Base-by-base conservation (phyloP, 768 basidiomycete species). In the Lactarius quietus region DNA sequence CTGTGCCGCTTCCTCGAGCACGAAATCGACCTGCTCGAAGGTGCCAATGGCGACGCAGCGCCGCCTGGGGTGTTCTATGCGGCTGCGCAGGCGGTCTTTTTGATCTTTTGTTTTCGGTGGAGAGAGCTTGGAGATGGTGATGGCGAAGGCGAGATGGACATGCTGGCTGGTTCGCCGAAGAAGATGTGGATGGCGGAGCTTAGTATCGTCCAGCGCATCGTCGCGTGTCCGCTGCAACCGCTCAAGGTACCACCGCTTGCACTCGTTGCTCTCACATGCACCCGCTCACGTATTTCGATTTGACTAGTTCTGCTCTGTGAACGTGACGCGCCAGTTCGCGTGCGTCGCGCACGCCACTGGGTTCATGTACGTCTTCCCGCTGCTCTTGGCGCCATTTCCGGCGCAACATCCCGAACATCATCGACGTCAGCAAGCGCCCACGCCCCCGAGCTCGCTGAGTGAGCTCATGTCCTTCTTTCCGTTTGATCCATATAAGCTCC, bases 21-120 rank as follows among this genome's bases (percentile, higher is more conserved):
- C 2, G 91, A 94, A 71, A 74, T 98, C 23, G 90, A 93, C 54
- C 81, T 81, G n/a, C 81, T 88, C 45, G 81, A 80, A 15, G 9
- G 76, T 78, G 20, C 75, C 75, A 73, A 69, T 57, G 74, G 68
- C 56, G 72, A 71, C 41, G 76, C 77, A 56, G 73, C 76, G 6
- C 78, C 81, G n/a, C 78, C 89, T 70, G 84, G 83, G 31, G 84
- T 96, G 23, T 98, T 98, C 73, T 98, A 98, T 74, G 94, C 95
- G 2, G 89, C 96, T 36, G 78, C 87, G 0, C 97, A 98, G 72
- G 89, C 95, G 0, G 85, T 95, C 12, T 95, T 99, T 74, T 82
- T 98, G 68, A 93, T 99, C 68, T 99, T 99, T 75, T 98, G 97
- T 75, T 99, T 98, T 77, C 81, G 97, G 14, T 98, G 96, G 96